phyloP scores from a whole-genome alignment of 140 eudicot species.

The Cichorium intybus region DNA sequence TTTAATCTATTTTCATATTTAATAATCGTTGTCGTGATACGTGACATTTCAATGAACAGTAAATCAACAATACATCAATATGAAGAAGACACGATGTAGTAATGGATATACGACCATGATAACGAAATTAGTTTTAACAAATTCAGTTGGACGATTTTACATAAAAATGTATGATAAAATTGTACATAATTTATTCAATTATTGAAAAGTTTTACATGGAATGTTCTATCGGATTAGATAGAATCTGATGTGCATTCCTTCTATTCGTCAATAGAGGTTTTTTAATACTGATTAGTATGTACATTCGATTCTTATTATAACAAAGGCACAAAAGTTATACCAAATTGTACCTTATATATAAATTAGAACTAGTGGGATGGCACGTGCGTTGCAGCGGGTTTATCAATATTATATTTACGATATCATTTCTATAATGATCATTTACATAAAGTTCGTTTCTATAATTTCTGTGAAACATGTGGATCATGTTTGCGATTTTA shows the following conservation, averaged over 20 bases:
- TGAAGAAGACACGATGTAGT: neutral
- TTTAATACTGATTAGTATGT: constrained; percentile 3
- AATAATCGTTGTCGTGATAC: too few species aligned
- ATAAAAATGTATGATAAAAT: neutral
- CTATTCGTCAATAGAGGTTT: constrained; percentile 9
- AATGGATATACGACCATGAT: neutral
- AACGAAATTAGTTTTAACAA: neutral
- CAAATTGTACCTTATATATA: too few species aligned
- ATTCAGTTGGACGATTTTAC: neutral
- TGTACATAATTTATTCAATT: constrained; percentile 18
- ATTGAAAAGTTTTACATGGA: constrained; percentile 7
- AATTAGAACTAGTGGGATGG: too few species aligned
- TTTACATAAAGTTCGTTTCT: too few species aligned
- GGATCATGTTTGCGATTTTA: too few species aligned
- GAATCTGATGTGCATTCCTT: constrained; percentile 33
- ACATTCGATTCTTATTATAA: constrained; percentile 9
- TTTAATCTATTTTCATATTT: too few species aligned
- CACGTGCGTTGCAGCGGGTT: too few species aligned
- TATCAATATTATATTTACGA: too few species aligned
- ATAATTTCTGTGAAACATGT: too few species aligned
- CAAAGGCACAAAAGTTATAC: constrained; percentile 7
- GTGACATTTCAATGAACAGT: too few species aligned
- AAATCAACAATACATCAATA: too few species aligned
- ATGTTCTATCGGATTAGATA: constrained; percentile 20
- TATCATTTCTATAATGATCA: too few species aligned